A percentile compares a stretch with the other conserved stretches of the same genome.
These are phyloP conservation scores for Plectosphaerella cucumerina DNA, from an alignment of 2,329 filamentous ascomycete species.

Conservation along the genomic window DNA sequence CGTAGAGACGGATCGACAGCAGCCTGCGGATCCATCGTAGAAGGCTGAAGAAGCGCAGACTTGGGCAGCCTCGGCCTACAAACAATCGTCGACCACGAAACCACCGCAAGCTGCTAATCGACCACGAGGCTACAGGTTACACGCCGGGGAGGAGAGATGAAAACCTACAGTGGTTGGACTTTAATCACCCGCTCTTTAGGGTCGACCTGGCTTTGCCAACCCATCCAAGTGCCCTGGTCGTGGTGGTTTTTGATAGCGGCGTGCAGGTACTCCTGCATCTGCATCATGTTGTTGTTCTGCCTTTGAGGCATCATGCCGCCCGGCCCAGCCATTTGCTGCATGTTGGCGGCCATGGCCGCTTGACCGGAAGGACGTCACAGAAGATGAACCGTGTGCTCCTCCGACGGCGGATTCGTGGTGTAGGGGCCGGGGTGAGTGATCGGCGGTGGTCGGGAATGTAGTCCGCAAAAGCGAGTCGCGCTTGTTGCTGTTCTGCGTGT, in stretches of 20 bases:
- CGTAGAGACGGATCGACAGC: too few relatives aligned
- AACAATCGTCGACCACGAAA: too few relatives aligned
- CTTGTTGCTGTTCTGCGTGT: too few relatives aligned
- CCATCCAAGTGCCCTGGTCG: conserved; percentile 3
- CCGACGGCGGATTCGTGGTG: background rate
- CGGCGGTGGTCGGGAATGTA: background rate
- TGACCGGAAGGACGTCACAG: conserved; percentile 4
- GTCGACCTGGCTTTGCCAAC: conserved; percentile 32
- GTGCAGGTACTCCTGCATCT: conserved; percentile 34
- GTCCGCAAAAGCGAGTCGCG: too few relatives aligned
- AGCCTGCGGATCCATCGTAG: too few relatives aligned
- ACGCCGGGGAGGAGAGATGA: background rate
- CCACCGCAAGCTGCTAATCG: too few relatives aligned
- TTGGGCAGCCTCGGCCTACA: too few relatives aligned
- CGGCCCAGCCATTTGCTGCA: conserved; percentile 50
- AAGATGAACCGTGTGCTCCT: background rate
- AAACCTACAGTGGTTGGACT: conserved; percentile 35
- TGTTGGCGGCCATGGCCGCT: conserved; percentile 57
- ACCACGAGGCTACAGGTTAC: too few relatives aligned
- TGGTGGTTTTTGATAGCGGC: conserved; percentile 24
- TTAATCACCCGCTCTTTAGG: conserved; percentile 36
- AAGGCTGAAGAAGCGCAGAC: too few relatives aligned
- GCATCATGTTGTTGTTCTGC: conserved; percentile 26
- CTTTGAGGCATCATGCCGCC: conserved; percentile 40
- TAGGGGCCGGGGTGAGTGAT: background rate